Conservation (phyloP, 1,139 yeast genomes). For the Lodderomyces oxycetoniae region DNA sequence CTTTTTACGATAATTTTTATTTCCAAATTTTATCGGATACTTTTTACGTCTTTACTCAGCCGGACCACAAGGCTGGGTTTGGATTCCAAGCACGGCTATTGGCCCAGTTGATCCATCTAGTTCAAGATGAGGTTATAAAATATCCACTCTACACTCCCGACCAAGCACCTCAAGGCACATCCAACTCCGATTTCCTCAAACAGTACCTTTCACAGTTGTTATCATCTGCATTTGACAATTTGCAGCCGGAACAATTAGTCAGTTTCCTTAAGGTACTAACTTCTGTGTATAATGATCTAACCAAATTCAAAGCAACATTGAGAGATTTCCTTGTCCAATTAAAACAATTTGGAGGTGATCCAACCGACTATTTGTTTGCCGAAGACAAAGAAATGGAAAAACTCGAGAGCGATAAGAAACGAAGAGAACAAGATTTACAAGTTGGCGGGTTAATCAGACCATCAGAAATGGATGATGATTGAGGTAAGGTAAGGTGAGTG, state of each 20-base stretch:
- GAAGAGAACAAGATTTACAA: constrained; percentile 76
- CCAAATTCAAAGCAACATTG: constrained; percentile 75
- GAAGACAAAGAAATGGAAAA: constrained; percentile 85
- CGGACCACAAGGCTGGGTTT: constrained; percentile 97
- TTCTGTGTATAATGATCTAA: constrained; percentile 65
- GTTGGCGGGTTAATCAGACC: constrained; percentile 96
- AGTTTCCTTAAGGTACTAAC: constrained; percentile 77
- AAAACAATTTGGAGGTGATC: constrained; percentile 92
- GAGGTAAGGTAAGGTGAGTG: too few relatives aligned
- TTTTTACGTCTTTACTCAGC: constrained; percentile 88
- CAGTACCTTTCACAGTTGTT: constrained; percentile 81
- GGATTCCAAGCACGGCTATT: constrained; percentile 80
- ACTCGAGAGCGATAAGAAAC: constrained; percentile 61
- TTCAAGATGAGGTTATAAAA: constrained; percentile 68
- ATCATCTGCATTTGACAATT: constrained; percentile 83
- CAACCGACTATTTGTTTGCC: constrained; percentile 88
- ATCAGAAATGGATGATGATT: constrained; percentile 79
- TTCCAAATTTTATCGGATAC: constrained; percentile 89
- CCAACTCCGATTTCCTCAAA: constrained; percentile 73
- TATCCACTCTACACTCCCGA: constrained; percentile 72
- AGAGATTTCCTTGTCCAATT: constrained; percentile 97
- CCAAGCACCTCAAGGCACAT: constrained; percentile 78
- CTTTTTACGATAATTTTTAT: constrained; percentile 84
- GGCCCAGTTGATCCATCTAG: constrained; percentile 78
- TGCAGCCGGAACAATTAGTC: constrained; percentile 76